Base-by-base conservation (phyloP, 139 green algal species). In the Tetraselmis chui region DNA sequence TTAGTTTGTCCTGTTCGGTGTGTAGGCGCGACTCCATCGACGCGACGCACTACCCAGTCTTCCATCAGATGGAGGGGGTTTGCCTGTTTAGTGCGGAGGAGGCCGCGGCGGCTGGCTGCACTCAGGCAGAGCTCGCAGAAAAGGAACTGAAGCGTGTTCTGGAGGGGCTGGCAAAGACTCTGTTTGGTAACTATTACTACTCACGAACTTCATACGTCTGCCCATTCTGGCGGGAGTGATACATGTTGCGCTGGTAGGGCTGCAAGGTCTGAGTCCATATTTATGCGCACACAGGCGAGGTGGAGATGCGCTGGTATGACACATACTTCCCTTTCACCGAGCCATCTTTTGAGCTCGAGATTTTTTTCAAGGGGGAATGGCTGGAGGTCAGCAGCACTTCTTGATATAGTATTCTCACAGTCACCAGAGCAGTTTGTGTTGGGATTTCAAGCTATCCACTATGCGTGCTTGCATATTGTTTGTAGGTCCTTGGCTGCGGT, bases 311-410 rank as follows among this genome's bases (percentile, higher is more conserved):
- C n/a, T 98, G 96, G 96, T 91, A 98, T 31, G 97, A 99, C 78
- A 93, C 94, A 0, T 99, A 99, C 89, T 99, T 99, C 79, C 97
- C 97, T 30, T 99, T 99, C 93, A 99, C 97, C 23, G 90, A 99
- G 5, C 97, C 97, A 1, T 97, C 92, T 0, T 97, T 94, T 59
- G 97, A 99, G 89, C 93, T 99, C 31, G 97, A 99, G 85, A 98
- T 99, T 75, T 98, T 97, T 87, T 99, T 98, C 92, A 96, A 98
- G 25, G 96, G 93, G 28, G 89, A 99, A 87, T 99, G 96, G 96
- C 87, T 99, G 29, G 97, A 99, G 89, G 97, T 99, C 98, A 96
- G 90, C 83, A 99, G 89, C 93, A 91, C 84, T 28, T 82, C 27
- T 91, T 93, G 59, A 32, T 94, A 5, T 67, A 80, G 0, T 26